Evolutionary conservation across 202 grass and related monocot genomes (phyloP).

Genomic region (Tripidium arundinaceum): DNA sequence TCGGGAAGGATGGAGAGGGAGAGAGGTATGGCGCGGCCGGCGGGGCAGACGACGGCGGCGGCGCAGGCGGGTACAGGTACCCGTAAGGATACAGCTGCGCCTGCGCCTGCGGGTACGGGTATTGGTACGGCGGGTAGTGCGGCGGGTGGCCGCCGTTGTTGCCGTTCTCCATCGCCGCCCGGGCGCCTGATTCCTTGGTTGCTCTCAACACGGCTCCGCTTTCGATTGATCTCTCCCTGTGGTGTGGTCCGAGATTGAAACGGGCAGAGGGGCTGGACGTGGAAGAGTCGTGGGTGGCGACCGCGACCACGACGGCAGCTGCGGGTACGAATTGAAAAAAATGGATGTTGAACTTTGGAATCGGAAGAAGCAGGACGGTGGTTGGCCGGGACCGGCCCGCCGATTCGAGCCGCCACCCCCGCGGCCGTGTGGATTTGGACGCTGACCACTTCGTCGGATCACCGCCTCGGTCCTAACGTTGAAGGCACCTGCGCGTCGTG

Average conservation of each 20-base stretch:
- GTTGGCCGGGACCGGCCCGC: neutral
- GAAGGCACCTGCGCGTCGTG: neutral
- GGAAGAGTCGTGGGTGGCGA: conserved; percentile 35
- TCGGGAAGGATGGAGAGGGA: conserved; percentile 38
- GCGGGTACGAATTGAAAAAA: neutral
- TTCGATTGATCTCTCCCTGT: neutral
- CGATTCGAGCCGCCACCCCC: neutral
- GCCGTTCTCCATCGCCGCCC: conserved; percentile 42
- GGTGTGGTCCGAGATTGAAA: neutral
- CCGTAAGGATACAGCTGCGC: conserved; percentile 14
- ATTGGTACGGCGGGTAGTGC: conserved; percentile 28
- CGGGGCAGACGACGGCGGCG: neutral
- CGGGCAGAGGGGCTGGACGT: neutral
- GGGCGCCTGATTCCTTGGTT: neutral
- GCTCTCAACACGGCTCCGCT: neutral
- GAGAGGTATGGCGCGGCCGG: conserved; percentile 25
- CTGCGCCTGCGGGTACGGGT: conserved; percentile 27
- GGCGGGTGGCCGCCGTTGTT: conserved; percentile 27
- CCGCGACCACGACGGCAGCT: neutral
- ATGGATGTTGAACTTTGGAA: neutral
- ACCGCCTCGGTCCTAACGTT: conserved; percentile 15
- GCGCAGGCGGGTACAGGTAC: conserved; percentile 24
- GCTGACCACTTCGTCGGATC: conserved; percentile 7
- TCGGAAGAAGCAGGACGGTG: neutral
- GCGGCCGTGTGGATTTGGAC: neutral